Evolutionary conservation across 257 asterid genomes (phyloP).

Genomic region (Penstemon eatonii): DNA sequence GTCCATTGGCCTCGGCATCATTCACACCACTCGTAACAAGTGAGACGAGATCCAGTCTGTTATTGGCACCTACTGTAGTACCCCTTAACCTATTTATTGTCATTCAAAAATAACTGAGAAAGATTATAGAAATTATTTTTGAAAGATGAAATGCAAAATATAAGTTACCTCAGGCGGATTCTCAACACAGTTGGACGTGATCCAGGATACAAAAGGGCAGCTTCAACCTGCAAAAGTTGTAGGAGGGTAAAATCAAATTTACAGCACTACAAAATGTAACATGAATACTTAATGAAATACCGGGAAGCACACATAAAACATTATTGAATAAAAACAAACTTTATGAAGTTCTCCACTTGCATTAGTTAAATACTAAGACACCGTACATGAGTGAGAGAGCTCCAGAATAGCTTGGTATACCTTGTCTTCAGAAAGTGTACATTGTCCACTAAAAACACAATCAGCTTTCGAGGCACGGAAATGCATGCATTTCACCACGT

Average conservation of each 20-base stretch:
- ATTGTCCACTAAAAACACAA: constrained; percentile 70
- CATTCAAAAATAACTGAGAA: constrained; percentile 1
- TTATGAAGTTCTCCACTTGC: constrained; percentile 3
- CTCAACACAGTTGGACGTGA: constrained; percentile 85
- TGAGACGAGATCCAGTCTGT: constrained; percentile 78
- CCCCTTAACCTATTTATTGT: constrained; percentile 78
- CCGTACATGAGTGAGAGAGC: not conserved
- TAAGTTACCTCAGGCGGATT: constrained; percentile 73
- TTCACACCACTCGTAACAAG: constrained; percentile 85
- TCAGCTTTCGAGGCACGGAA: constrained; percentile 63
- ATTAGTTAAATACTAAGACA: constrained; percentile 1
- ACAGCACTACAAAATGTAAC: not conserved
- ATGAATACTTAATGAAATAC: not conserved
- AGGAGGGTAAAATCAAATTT: constrained; percentile 14
- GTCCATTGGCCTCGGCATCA: constrained; percentile 60
- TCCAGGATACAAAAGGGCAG: constrained; percentile 96
- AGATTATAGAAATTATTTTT: not conserved
- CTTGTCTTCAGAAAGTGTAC: constrained; percentile 83
- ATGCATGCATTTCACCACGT: constrained; percentile 81
- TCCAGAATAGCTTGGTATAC: constrained; percentile 34
- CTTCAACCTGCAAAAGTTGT: constrained; percentile 64
- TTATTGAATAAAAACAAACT: constrained; percentile 5
- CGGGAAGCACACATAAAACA: constrained; percentile 6
- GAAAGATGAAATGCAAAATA: not conserved
- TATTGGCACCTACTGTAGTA: constrained; percentile 79